Conservation (phyloP, 176 grass and related monocot species). For the Guadua angustifolia region DNA sequence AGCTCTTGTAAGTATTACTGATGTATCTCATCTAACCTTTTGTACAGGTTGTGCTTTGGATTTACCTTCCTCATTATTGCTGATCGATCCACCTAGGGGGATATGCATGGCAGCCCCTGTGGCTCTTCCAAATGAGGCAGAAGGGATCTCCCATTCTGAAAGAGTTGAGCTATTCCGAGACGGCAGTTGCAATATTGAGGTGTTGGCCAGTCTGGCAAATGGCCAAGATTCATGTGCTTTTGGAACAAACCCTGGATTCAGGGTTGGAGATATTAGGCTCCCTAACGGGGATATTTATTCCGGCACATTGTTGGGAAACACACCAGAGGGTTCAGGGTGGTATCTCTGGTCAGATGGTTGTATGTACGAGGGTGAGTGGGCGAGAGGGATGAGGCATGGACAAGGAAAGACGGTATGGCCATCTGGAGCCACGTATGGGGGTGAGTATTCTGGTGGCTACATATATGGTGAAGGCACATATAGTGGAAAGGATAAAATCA, state of each 20-base stretch:
- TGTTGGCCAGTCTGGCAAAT: slow-evolving; percentile 45
- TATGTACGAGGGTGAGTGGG: slow-evolving; percentile 83
- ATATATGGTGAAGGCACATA: slow-evolving; percentile 83
- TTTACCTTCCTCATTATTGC: neutral
- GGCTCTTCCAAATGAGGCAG: slow-evolving; percentile 60
- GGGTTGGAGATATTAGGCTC: slow-evolving; percentile 60
- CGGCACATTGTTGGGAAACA: slow-evolving; percentile 67
- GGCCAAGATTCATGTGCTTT: slow-evolving; percentile 56
- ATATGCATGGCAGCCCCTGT: slow-evolving; percentile 91
- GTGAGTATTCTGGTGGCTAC: slow-evolving; percentile 82
- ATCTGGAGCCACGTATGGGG: slow-evolving; percentile 65
- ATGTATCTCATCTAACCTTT: slow-evolving; percentile 32
- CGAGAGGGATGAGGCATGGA: slow-evolving; percentile 84
- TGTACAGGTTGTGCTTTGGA: slow-evolving; percentile 23
- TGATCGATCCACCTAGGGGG: neutral
- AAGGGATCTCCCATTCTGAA: slow-evolving; percentile 51
- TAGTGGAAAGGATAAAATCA: slow-evolving; percentile 54
- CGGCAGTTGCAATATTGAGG: slow-evolving; percentile 60
- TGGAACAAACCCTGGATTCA: slow-evolving; percentile 53
- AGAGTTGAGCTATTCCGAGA: slow-evolving; percentile 56
- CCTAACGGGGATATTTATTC: slow-evolving; percentile 71
- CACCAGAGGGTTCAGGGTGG: slow-evolving; percentile 79
- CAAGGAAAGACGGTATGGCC: slow-evolving; percentile 76
- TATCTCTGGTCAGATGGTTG: slow-evolving; percentile 83
- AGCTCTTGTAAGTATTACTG: neutral